Evolutionary conservation across 169 alveolate species (phyloP).

Genomic region (Sarcocystis neurona): DNA sequence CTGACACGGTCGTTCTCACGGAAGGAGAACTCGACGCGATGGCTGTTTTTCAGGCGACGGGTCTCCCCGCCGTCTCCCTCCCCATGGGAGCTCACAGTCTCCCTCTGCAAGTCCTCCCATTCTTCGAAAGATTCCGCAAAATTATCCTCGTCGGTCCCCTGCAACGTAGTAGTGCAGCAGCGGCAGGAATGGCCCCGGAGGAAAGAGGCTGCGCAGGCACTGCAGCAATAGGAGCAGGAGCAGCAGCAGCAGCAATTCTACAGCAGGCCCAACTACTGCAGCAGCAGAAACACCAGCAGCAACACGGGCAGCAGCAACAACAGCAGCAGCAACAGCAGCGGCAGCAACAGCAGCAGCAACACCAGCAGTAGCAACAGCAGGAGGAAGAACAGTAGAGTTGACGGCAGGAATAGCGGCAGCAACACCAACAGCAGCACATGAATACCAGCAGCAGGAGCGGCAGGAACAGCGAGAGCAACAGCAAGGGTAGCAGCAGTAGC

Average conservation of each 20-base stretch:
- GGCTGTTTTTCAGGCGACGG: constrained; percentile 91
- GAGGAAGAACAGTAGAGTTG: too few species aligned
- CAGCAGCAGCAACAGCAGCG: background rate
- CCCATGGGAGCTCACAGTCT: constrained; percentile 93
- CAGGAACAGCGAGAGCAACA: too few species aligned
- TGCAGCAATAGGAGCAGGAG: background rate
- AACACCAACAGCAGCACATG: too few species aligned
- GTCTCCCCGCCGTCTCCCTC: constrained; percentile 88
- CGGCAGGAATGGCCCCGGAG: background rate
- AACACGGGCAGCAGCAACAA: too few species aligned
- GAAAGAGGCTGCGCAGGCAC: background rate
- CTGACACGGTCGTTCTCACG: constrained; percentile 85
- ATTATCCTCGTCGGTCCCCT: constrained; percentile 76
- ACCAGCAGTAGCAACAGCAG: background rate
- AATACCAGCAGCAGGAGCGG: too few species aligned
- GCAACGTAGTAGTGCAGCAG: background rate
- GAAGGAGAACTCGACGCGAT: constrained; percentile 98
- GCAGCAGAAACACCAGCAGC: too few species aligned
- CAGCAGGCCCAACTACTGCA: background rate
- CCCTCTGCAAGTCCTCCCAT: constrained; percentile 88
- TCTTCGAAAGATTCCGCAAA: constrained; percentile 85
- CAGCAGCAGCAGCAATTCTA: background rate
- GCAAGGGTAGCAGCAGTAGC: too few species aligned
- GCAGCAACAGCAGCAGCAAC: background rate
- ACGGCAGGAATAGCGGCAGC: too few species aligned